phyloP scores from a whole-genome alignment of 139 green algal species.

The Chlamydomonas asymmetrica region DNA sequence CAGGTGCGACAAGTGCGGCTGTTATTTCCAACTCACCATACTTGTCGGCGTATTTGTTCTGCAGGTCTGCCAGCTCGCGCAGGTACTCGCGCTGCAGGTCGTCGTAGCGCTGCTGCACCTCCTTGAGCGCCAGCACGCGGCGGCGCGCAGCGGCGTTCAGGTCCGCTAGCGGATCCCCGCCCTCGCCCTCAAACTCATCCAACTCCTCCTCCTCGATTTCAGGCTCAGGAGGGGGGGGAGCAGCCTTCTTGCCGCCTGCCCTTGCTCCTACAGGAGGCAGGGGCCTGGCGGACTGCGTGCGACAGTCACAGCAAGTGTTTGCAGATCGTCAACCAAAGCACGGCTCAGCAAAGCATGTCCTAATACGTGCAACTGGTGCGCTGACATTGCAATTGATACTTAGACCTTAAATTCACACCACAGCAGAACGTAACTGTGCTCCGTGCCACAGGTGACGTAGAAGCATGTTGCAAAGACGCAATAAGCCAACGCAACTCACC shows the following conservation, averaged over 20 bases:
- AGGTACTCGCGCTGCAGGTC: conserved; percentile 33
- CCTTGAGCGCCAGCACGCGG: conserved; percentile 52
- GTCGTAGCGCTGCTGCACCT: conserved; percentile 47
- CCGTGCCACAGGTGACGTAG: too few relatives aligned
- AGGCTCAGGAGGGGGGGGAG: neutral
- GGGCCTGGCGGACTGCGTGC: too few relatives aligned
- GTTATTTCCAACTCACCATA: conserved; percentile 35
- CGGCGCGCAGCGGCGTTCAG: conserved; percentile 12
- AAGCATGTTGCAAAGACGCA: too few relatives aligned
- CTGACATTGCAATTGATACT: too few relatives aligned
- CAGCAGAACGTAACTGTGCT: too few relatives aligned
- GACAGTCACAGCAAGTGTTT: too few relatives aligned
- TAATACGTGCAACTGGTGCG: too few relatives aligned
- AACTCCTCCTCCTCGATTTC: neutral
- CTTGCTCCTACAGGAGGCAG: too few relatives aligned
- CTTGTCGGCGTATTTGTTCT: conserved; percentile 49
- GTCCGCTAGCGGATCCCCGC: conserved; percentile 7
- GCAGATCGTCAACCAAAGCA: too few relatives aligned
- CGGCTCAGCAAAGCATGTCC: too few relatives aligned
- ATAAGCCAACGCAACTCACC: too few relatives aligned
- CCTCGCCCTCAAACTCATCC: neutral
- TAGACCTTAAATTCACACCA: too few relatives aligned
- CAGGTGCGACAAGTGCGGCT: neutral
- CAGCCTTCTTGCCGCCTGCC: neutral
- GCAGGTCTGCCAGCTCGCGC: conserved; percentile 52